These are phyloP conservation scores for Pichia sp. DNA, from an alignment of 1,139 yeast genomes.

Conservation along the genomic window DNA sequence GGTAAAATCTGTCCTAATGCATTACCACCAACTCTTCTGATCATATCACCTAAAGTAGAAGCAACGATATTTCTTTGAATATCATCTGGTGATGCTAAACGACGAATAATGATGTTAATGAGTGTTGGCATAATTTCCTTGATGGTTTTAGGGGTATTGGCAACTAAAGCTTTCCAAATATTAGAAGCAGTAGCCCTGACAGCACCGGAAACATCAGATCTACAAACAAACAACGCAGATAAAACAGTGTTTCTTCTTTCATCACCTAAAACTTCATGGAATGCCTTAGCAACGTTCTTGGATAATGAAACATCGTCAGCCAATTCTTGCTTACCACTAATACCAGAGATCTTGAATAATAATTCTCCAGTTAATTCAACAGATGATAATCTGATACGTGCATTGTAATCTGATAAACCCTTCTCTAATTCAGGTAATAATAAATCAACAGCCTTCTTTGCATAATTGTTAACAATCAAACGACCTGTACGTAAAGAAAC, in stretches of 20 bases:
- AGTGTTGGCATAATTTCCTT: constrained; percentile 87
- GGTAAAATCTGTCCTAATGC: constrained; percentile 84
- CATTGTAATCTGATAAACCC: constrained; percentile 77
- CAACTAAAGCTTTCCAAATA: constrained; percentile 95
- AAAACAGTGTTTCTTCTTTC: constrained; percentile 85
- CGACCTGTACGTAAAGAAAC: constrained; percentile 91
- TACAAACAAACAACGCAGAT: constrained; percentile 81
- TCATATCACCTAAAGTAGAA: constrained; percentile 89
- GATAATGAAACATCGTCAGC: constrained; percentile 53
- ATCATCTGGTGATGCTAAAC: constrained; percentile 75
- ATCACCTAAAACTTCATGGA: constrained; percentile 75
- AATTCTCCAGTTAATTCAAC: constrained; percentile 97
- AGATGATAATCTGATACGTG: constrained; percentile 88
- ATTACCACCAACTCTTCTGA: constrained; percentile 88
- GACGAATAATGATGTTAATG: constrained; percentile 71
- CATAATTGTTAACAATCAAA: constrained; percentile 84
- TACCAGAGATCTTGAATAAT: constrained; percentile 90
- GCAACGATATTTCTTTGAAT: constrained; percentile 86
- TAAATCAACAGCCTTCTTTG: constrained; percentile 87
- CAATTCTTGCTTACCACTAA: constrained; percentile 61
- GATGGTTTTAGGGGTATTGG: constrained; percentile 94
- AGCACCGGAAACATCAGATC: constrained; percentile 82
- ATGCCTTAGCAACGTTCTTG: constrained; percentile 58
- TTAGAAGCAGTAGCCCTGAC: constrained; percentile 92
- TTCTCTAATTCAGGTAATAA: constrained; percentile 88